These are phyloP conservation scores for Alternaria ventricosa DNA, from an alignment of 2,329 filamentous ascomycete genomes.

Conservation along the genomic window DNA sequence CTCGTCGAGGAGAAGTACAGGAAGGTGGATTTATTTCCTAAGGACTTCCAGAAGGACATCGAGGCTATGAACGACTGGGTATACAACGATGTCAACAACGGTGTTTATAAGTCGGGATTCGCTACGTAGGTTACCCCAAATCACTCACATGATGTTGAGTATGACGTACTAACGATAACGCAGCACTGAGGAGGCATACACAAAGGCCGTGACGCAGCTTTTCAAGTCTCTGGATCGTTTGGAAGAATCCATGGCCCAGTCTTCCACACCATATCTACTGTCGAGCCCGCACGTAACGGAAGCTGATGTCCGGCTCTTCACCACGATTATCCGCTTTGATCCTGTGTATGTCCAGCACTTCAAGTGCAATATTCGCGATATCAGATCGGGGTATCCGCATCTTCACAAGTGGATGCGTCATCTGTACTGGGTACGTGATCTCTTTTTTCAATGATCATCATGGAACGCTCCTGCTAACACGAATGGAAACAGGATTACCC, in stretches of 20 bases:
- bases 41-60: conserved; percentile 53
- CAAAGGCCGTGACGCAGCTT: conserved; percentile 53
- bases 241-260: conserved; percentile 51
- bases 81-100: conserved; percentile 61
- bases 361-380: conserved; percentile 84
- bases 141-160: neutral
- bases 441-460: neutral
- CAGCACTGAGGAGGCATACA: conserved; percentile 58
- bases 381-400: conserved; percentile 80
- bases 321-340: conserved; percentile 68
- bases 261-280: conserved; percentile 55
- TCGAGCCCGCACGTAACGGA: conserved; percentile 55
- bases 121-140: conserved; percentile 49
- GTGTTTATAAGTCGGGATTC: conserved; percentile 60
- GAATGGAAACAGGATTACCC: conserved; percentile 57
- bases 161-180: neutral
- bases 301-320: conserved; percentile 59
- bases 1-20: conserved; percentile 54
- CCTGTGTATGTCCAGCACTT: conserved; percentile 65
- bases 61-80: conserved; percentile 61
- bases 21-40: conserved; percentile 54
- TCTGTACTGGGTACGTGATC: conserved; percentile 71
- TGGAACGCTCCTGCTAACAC: neutral
- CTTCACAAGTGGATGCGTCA: conserved; percentile 82
- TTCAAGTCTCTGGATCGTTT: conserved; percentile 58